Conservation (phyloP, 129 eudicot species). For the Deinandra increscens region DNA sequence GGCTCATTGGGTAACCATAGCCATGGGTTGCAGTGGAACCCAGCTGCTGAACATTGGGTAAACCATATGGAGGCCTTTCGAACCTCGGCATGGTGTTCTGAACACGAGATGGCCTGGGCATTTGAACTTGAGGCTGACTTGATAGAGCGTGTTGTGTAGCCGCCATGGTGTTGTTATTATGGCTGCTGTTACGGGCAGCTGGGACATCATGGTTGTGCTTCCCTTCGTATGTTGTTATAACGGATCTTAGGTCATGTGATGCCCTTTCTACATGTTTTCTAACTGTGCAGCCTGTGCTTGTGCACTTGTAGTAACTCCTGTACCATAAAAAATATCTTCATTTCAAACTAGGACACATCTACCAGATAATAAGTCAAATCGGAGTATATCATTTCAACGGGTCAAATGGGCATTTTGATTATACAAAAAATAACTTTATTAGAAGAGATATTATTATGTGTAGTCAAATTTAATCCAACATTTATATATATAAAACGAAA, state of each 20-base stretch:
- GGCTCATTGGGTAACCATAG: conserved; percentile 57
- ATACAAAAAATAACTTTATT: background rate
- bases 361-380: background rate
- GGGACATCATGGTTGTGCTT: conserved; percentile 95
- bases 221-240: conserved; percentile 88
- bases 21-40: conserved; percentile 38
- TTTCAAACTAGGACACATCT: background rate
- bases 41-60: conserved; percentile 34
- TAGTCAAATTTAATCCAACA: no score
- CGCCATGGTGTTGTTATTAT: conserved; percentile 34
- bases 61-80: conserved; percentile 48
- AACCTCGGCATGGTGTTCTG: conserved; percentile 55
- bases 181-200: conserved; percentile 68
- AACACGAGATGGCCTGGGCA: conserved; percentile 56
- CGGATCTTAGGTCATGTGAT: conserved; percentile 79
- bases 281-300: conserved; percentile 77
- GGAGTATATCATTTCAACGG: background rate
- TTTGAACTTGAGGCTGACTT: conserved; percentile 35
- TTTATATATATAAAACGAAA: no score
- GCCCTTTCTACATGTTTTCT: conserved; percentile 92
- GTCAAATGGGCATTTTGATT: background rate
- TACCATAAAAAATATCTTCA: background rate
- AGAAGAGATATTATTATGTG: no score
- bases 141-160: conserved; percentile 33
- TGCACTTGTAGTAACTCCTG: conserved; percentile 98